A percentile compares a stretch with the other conserved stretches of the same genome.
Conservation (phyloP, 495 filamentous ascomycete genomes). For the Lophium mytilinum region DNA sequence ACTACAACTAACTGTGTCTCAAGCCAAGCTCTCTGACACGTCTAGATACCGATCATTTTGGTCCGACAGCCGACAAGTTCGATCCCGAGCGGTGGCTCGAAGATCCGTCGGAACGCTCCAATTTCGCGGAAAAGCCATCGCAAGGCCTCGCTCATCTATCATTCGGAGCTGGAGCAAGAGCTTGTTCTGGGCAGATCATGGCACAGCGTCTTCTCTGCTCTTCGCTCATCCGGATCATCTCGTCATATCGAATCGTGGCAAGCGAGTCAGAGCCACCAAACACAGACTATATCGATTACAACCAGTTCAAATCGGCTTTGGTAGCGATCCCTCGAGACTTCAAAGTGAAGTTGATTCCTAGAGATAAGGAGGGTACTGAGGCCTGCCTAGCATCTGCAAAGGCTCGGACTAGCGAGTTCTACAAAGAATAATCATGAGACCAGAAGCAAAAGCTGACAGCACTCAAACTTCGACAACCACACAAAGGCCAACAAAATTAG, state of each 20-base stretch:
- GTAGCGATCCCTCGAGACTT: constrained; percentile 50
- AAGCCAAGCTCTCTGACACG: background rate
- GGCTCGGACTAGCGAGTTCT: constrained; percentile 37
- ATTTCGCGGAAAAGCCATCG: constrained; percentile 31
- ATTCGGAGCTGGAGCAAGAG: constrained; percentile 47
- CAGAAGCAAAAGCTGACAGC: too few species aligned
- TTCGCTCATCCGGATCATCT: constrained; percentile 42
- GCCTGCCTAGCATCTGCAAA: constrained; percentile 36
- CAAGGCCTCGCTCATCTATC: constrained; percentile 40
- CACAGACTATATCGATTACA: constrained; percentile 52
- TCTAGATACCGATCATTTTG: constrained; percentile 45
- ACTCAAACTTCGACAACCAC: too few species aligned
- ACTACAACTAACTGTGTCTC: background rate
- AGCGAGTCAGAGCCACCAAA: constrained; percentile 43
- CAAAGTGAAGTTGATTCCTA: constrained; percentile 43
- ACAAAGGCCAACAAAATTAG: too few species aligned
- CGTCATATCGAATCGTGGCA: constrained; percentile 44
- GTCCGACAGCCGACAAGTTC: constrained; percentile 41
- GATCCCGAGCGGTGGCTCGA: constrained; percentile 47
- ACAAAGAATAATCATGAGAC: constrained; percentile 29
- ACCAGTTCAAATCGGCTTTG: constrained; percentile 46
- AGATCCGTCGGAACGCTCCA: constrained; percentile 25
- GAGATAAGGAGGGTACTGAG: constrained; percentile 31
- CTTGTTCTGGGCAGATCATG: constrained; percentile 46
- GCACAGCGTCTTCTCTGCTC: constrained; percentile 44